Base-by-base conservation (phyloP, 78 protist species). In the Dictyostelium discoideum region DNA sequence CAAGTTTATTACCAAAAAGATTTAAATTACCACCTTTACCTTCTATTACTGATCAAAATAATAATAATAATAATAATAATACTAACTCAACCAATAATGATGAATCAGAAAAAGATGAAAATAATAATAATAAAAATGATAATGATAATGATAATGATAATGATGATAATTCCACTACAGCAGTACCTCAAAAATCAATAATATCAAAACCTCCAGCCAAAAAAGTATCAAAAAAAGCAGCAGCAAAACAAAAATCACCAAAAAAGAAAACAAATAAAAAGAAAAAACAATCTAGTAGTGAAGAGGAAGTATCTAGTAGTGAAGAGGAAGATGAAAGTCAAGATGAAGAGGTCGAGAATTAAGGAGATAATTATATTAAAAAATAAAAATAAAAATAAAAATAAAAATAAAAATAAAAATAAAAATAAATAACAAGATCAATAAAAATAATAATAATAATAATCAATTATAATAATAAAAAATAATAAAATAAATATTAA, bases 11-110 rank as follows among this genome's bases (percentile, higher is more conserved):
- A 81, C 65, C 65, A 39, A 48, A 81, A 26, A 48, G 40, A 81
- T 42, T 79, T 46, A 79, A 79, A 79, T 44, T 79, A 79, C 84
- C 84, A 79, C 67, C 84, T 42, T 79, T 79, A n/a, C 83, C 83
- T 32, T 10, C 57, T 18, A 32, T 26, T 18, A 18, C 57, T 76
- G 60, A 37, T 79, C 48, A 44, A 44, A 46, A 42, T 79, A 9
- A 40, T 20, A 46, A 79, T 79, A 16, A 46, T 76, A 32, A 39
- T 18, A 32, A 76, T 7, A 74, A 74, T 16, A 26, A 18, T 37
- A 54, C 7, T 54, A 54, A 54, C 5, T 42, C 84, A 42, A 37
- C 26, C 20, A 46, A 18, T 79, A 44, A n/a, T 16, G 39, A 16
- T 32, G 10, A 11, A 44, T 18, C 48, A 18, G 50, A 79, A 5